Evolutionary conservation across 2,329 filamentous ascomycete species (phyloP).

Genomic region (Penicillium sp.): DNA sequence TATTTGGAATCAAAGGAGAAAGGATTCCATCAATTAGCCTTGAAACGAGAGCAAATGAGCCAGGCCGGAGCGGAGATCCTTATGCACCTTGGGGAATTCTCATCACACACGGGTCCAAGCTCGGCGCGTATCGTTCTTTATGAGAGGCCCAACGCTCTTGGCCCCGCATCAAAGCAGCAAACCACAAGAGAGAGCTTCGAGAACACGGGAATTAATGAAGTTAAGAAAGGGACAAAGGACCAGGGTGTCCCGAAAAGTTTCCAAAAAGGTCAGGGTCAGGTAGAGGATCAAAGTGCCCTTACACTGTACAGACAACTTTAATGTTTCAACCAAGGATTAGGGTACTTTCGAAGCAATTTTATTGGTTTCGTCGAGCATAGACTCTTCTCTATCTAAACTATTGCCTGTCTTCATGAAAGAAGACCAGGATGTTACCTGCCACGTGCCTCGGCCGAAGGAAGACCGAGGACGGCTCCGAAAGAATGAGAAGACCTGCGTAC

Average conservation of each 20-base stretch:
- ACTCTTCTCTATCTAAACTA: slow-evolving; percentile 15
- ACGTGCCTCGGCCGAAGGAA: slow-evolving; percentile 7
- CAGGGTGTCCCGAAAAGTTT: slow-evolving; percentile 2
- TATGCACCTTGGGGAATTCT: slow-evolving; percentile 29
- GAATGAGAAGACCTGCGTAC: slow-evolving; percentile 3
- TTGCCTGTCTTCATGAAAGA: slow-evolving; percentile 12
- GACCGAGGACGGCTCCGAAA: not conserved
- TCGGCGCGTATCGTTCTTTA: slow-evolving; percentile 29
- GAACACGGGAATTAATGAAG: slow-evolving; percentile 6
- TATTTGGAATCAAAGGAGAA: slow-evolving; percentile 25
- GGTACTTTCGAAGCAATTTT: not conserved
- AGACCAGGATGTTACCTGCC: slow-evolving; percentile 6
- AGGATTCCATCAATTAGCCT: slow-evolving; percentile 14
- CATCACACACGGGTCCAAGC: slow-evolving; percentile 33
- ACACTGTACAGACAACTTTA: not conserved
- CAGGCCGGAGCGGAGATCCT: slow-evolving; percentile 20
- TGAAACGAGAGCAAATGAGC: slow-evolving; percentile 12
- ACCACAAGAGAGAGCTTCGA: slow-evolving; percentile 9
- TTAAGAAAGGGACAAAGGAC: not conserved
- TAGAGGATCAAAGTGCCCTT: not conserved
- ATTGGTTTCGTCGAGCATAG: slow-evolving; percentile 3
- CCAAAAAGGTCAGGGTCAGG: slow-evolving; percentile 1
- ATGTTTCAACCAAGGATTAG: not conserved
- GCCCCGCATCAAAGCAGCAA: slow-evolving; percentile 18
- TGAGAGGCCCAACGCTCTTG: slow-evolving; percentile 20